Percentiles rank a stretch among this genome's conserved stretches.
Evolutionary conservation across 2,329 filamentous ascomycete genomes (phyloP).

Genomic region (Ophiostoma australiae): DNA sequence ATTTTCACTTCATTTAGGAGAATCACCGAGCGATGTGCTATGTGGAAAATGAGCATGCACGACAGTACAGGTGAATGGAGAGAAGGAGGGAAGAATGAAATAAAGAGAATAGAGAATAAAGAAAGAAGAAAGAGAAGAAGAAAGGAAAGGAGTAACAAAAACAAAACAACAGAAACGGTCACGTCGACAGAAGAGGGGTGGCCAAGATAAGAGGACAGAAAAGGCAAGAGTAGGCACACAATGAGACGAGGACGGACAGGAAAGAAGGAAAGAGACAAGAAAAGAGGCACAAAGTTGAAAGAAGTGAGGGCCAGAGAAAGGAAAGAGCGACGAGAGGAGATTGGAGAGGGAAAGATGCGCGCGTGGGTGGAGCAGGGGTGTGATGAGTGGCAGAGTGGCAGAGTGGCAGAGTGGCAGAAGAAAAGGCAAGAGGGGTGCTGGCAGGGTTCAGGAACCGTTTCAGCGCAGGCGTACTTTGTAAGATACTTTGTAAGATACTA

Average conservation of each 20-base stretch:
- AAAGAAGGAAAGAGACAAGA: neutral
- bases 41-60: neutral
- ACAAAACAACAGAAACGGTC: neutral
- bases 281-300: neutral
- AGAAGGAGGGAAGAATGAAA: neutral
- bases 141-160: neutral
- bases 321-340: neutral
- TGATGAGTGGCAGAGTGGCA: neutral
- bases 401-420: too few relatives aligned
- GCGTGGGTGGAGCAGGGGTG: conserved; percentile 13
- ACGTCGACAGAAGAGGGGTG: neutral
- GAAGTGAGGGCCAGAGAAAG: neutral
- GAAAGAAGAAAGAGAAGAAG: neutral
- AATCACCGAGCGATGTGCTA: neutral
- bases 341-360: conserved; percentile 11
- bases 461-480: neutral
- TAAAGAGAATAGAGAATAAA: neutral
- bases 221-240: neutral
- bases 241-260: neutral
- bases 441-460: neutral
- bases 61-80: neutral
- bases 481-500: too few relatives aligned
- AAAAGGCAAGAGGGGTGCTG: neutral
- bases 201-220: neutral
- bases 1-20: neutral